Base-by-base conservation (phyloP, 2,329 filamentous ascomycete genomes). In the Pseudogymnoascus pannorum region DNA sequence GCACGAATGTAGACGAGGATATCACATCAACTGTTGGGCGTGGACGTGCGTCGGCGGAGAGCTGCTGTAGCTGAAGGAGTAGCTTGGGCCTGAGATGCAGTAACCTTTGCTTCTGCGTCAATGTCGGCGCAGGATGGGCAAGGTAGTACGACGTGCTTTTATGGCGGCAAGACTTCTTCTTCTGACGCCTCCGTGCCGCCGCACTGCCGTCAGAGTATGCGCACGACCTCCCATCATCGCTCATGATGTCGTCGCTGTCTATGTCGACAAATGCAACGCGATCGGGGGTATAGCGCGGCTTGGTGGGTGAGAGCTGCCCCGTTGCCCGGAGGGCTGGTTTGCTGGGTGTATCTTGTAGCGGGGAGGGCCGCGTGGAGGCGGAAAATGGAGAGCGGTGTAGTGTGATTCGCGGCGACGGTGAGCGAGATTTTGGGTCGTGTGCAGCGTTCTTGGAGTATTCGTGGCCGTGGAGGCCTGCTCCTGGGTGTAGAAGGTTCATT, bases 21-120 rank as follows among this genome's bases (percentile, higher is more conserved):
- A 91, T 81, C n/a, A 91, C 83, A 67, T 93, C 89, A 65, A 90
- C 85, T 3, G 84, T 81, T 0, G 89, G 89, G 59, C 79, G 79
- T 0, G 87, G 87, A 22, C 88, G 82, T 14, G 77, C 78, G 64
- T 84, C 80, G 40, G 79, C 74, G 2, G 81, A 78, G n/a, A 91
- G 72, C 62, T 83, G 80, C 69, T 92, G 89, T 14, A 92, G 76
- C 72, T 93, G 89, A 5, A 92, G 78, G 5, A 91, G 75, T 16
- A 91, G 75, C 59, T 84, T 84, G 9, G 88, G 87, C 14, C 87
- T 83, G 29, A 88, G 78, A 67, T 87, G 83, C 12, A 88, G 78
- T 11, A 73, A 62, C n/a, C 66, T 65, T 69, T 87, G 88, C 69
- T 86, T 81, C 69, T 79, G 76, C 65, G 81, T 75, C 64, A 83